These are phyloP conservation scores for Lepidium sativum DNA, from an alignment of 345 rosid species.

Conservation along the genomic window DNA sequence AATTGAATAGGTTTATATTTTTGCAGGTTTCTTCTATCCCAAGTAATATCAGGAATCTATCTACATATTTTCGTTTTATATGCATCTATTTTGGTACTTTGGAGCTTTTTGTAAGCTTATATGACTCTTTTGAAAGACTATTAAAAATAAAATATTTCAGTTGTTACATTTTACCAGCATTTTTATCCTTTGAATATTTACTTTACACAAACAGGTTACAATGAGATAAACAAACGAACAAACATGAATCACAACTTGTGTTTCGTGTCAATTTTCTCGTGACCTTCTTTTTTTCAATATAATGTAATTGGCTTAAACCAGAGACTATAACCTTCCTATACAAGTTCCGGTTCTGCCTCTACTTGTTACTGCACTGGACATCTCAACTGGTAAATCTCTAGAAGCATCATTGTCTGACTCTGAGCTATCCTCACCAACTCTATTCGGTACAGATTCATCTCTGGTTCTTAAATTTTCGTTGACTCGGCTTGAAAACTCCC, in stretches of 20 bases:
- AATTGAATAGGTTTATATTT: background rate
- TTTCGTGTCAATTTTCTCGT: background rate
- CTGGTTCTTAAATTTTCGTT: slow-evolving; percentile 21
- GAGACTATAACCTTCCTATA: slow-evolving; percentile 20
- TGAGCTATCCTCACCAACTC: slow-evolving; percentile 12
- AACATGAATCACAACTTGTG: slow-evolving; percentile 7
- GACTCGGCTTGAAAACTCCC: slow-evolving; percentile 26
- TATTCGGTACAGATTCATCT: slow-evolving; percentile 5
- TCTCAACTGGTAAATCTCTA: slow-evolving; percentile 14
- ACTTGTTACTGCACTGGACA: slow-evolving; percentile 5
- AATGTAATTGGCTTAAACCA: background rate
- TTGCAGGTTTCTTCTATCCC: background rate
- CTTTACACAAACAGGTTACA: slow-evolving; percentile 24
- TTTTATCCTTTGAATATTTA: background rate
- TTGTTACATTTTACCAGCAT: background rate
- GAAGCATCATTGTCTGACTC: slow-evolving; percentile 19
- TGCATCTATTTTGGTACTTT: background rate
- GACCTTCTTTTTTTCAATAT: background rate
- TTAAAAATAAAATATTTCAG: background rate
- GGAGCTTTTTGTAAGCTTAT: background rate
- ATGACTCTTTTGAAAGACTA: too few species aligned
- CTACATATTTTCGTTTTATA: background rate
- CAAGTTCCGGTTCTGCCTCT: slow-evolving; percentile 23
- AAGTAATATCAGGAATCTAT: background rate
- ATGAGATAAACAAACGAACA: slow-evolving; percentile 5